Evolutionary conservation across 2,329 filamentous ascomycete species (phyloP).

Genomic region (Fusarium nematophilum): DNA sequence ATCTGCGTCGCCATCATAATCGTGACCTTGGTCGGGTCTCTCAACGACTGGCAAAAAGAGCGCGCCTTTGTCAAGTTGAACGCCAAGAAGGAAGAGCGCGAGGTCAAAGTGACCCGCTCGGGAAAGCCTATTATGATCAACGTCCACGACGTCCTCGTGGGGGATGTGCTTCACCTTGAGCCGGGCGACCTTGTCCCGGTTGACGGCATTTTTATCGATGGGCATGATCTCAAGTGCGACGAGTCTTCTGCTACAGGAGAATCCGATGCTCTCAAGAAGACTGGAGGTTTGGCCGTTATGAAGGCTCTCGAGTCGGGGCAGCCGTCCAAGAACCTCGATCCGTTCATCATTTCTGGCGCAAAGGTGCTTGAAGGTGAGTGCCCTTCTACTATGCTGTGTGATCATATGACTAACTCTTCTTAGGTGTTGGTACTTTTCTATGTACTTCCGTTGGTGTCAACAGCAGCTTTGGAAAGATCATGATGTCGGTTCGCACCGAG

Average conservation of each 20-base stretch:
- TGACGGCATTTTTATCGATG: conserved; percentile 78
- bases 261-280: conserved; percentile 77
- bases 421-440: conserved; percentile 61
- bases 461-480: conserved; percentile 60
- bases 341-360: conserved; percentile 67
- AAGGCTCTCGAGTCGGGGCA: too few relatives aligned
- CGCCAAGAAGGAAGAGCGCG: conserved; percentile 69
- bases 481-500: conserved; percentile 63
- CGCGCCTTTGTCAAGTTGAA: conserved; percentile 72
- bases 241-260: conserved; percentile 79
- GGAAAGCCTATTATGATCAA: conserved; percentile 73
- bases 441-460: conserved; percentile 61
- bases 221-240: conserved; percentile 73
- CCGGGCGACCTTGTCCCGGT: conserved; percentile 80
- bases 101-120: conserved; percentile 73
- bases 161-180: conserved; percentile 78
- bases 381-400: too few relatives aligned
- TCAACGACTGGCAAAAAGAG: conserved; percentile 76
- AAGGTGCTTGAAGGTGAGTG: conserved; percentile 57
- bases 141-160: conserved; percentile 66
- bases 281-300: conserved; percentile 65
- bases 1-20: conserved; percentile 59
- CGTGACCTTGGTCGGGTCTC: conserved; percentile 69
- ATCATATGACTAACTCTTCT: too few relatives aligned
- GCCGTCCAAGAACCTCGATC: too few relatives aligned